Evolutionary conservation across 768 basidiomycete genomes (phyloP).

Genomic region (Peribolospora kevripleyi): DNA sequence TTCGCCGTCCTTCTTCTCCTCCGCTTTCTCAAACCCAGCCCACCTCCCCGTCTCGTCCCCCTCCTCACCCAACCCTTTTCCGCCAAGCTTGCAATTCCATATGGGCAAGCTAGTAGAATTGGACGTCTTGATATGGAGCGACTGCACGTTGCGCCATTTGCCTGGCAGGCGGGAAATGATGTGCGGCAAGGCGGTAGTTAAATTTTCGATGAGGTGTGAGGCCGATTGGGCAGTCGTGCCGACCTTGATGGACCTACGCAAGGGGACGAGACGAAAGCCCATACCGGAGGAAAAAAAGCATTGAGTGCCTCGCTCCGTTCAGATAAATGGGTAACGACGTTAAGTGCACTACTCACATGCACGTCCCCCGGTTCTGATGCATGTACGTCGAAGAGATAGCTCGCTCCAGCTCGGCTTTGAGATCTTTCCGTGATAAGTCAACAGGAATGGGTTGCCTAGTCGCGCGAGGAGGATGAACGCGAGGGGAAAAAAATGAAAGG

Average conservation of each 20-base stretch:
- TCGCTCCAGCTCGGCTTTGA: slow-evolving; percentile 75
- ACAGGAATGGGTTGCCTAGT: slow-evolving; percentile 84
- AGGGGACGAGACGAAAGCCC: neutral
- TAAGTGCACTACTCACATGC: slow-evolving; percentile 37
- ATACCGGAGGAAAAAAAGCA: neutral
- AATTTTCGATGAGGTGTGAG: slow-evolving; percentile 50
- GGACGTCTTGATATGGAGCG: slow-evolving; percentile 69
- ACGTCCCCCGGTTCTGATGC: slow-evolving; percentile 82
- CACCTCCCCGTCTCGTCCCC: neutral
- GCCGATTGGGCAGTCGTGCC: slow-evolving; percentile 41
- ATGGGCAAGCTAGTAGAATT: slow-evolving; percentile 65
- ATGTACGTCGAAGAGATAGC: slow-evolving; percentile 87
- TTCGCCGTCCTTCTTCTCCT: slow-evolving; percentile 3
- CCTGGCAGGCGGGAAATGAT: slow-evolving; percentile 42
- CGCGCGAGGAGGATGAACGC: neutral
- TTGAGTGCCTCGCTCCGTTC: neutral
- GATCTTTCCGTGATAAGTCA: slow-evolving; percentile 59
- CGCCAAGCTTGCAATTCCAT: slow-evolving; percentile 57
- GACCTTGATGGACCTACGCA: slow-evolving; percentile 53
- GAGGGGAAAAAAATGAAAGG: slow-evolving; percentile 2
- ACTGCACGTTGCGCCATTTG: slow-evolving; percentile 77
- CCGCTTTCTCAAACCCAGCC: neutral
- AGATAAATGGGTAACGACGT: neutral
- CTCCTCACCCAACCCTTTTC: slow-evolving; percentile 4
- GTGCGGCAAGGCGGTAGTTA: slow-evolving; percentile 50